Percentiles rank a stretch among this genome's conserved stretches.
Evolutionary conservation across 148 eudicot genomes (phyloP).

Genomic region (Rhododendron kiyosumense): DNA sequence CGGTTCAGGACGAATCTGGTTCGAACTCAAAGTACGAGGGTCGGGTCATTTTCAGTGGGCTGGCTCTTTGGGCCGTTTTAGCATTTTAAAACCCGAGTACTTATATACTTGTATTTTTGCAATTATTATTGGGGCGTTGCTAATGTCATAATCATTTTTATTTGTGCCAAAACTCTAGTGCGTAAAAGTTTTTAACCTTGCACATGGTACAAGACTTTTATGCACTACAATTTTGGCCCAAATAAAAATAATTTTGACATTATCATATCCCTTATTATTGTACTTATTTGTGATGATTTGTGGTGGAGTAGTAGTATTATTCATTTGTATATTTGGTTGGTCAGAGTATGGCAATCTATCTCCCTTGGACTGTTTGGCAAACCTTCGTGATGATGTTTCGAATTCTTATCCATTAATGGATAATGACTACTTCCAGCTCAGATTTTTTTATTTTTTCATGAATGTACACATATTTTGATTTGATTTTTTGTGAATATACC

Average conservation of each 20-base stretch:
- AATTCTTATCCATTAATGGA: neutral
- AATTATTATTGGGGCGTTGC: neutral
- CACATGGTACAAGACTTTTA: too few species aligned
- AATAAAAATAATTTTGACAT: too few species aligned
- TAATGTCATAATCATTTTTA: neutral
- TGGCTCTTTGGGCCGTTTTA: slow-evolving; percentile 26
- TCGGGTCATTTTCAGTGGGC: slow-evolving; percentile 17
- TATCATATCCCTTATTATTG: neutral
- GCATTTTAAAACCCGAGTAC: slow-evolving; percentile 10
- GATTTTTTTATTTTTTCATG: too few species aligned
- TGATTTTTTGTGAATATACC: too few species aligned
- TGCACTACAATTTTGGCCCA: too few species aligned
- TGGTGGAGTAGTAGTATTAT: neutral
- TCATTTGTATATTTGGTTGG: neutral
- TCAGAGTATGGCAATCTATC: neutral
- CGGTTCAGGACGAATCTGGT: slow-evolving; percentile 21
- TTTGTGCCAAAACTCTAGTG: too few species aligned
- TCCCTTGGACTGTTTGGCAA: neutral
- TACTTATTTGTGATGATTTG: too few species aligned
- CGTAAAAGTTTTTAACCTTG: too few species aligned
- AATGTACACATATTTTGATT: too few species aligned
- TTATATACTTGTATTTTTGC: too few species aligned
- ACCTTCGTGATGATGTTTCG: neutral
- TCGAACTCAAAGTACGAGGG: slow-evolving; percentile 11
- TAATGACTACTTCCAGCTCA: too few species aligned